phyloP scores from a whole-genome alignment of 2,329 filamentous ascomycete genomes.

The Beauveria brongniartii region DNA sequence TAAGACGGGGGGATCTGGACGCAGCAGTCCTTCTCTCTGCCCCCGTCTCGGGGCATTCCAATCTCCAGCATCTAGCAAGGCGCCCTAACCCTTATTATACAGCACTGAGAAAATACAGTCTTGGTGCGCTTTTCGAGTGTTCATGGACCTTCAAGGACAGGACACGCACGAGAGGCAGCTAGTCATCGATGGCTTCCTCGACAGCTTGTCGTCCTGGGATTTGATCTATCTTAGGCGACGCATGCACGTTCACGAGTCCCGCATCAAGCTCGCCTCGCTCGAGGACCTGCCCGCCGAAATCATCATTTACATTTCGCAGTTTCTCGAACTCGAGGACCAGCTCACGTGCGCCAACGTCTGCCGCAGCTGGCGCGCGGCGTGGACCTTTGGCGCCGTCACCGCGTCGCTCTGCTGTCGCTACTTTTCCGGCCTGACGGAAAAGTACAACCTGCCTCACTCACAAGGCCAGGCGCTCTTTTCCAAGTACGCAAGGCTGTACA shows the following conservation, averaged over 20 bases:
- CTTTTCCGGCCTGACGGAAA: constrained; percentile 21
- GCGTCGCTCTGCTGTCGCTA: constrained; percentile 17
- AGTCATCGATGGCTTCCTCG: constrained; percentile 19
- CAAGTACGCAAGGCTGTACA: background rate
- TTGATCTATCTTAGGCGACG: constrained; percentile 19
- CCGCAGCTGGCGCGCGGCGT: constrained; percentile 18
- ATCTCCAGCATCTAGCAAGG: background rate
- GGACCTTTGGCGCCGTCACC: constrained; percentile 18
- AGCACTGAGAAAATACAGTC: background rate
- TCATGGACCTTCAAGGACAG: background rate
- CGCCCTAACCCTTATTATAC: too few relatives aligned
- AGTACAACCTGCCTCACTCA: constrained; percentile 5
- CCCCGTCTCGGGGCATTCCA: background rate
- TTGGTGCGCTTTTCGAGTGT: background rate
- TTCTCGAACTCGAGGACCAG: constrained; percentile 20
- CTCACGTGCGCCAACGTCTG: constrained; percentile 20
- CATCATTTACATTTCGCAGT: constrained; percentile 16
- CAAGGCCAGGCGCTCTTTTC: constrained; percentile 1
- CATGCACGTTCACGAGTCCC: constrained; percentile 10
- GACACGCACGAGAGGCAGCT: constrained; percentile 4
- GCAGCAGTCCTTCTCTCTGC: background rate
- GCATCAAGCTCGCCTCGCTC: constrained; percentile 17
- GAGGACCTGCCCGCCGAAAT: constrained; percentile 22
- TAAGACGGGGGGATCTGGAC: background rate
- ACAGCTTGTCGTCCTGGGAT: constrained; percentile 21